Evolutionary conservation across 352 stramenopile genomes (phyloP).

Genomic region (Plasmopara viticola): DNA sequence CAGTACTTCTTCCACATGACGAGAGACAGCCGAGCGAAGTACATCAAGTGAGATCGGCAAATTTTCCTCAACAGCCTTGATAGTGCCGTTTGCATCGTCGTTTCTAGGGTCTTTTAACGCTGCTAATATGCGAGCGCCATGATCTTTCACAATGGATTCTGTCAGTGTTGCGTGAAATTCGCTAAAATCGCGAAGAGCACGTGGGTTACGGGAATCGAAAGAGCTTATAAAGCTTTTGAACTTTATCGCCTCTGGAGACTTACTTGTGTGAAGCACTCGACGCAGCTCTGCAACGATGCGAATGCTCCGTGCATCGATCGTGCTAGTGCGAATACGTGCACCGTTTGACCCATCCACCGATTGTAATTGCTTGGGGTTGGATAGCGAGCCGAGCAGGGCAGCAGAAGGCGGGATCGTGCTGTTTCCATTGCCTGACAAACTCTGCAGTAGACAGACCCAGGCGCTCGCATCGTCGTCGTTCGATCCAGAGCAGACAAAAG

Average conservation of each 20-base stretch:
- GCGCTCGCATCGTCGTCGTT: conserved; percentile 83
- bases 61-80: conserved; percentile 16
- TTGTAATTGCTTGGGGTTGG: conserved; percentile 28
- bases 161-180: conserved; percentile 59
- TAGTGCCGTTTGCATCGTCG: conserved; percentile 11
- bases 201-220: conserved; percentile 43
- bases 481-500: conserved; percentile 68
- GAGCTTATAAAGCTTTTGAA: conserved; percentile 58
- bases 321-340: conserved; percentile 24
- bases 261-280: conserved; percentile 69
- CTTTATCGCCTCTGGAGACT: conserved; percentile 60
- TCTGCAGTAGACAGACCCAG: conserved; percentile 81
- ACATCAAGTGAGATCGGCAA: conserved; percentile 46
- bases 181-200: conserved; percentile 46
- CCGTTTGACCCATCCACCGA: conserved; percentile 20
- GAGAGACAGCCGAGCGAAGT: conserved; percentile 51
- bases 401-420: conserved; percentile 32
- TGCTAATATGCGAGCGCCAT: conserved; percentile 55
- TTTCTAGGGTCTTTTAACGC: conserved; percentile 42
- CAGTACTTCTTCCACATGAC: conserved; percentile 79
- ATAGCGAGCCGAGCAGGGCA: conserved; percentile 28
- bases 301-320: conserved; percentile 64
- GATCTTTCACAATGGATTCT: conserved; percentile 55
- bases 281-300: conserved; percentile 79
- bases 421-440: conserved; percentile 37